phyloP scores from a whole-genome alignment of 148 eudicot species.

The Persicaria tinctoria region DNA sequence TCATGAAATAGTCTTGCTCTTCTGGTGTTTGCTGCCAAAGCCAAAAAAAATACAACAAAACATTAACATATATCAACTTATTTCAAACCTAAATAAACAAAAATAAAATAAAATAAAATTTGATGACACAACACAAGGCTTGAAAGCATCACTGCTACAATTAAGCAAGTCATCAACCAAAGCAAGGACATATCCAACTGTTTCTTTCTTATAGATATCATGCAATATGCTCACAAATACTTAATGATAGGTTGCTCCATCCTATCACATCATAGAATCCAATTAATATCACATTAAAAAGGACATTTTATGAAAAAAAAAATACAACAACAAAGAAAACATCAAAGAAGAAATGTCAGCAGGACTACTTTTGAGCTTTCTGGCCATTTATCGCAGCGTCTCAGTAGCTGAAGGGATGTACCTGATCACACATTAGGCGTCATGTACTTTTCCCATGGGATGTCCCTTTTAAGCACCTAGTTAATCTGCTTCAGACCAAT shows the following conservation, averaged over 20 bases:
- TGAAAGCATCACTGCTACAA: slow-evolving; percentile 34
- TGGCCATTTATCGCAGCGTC: slow-evolving; percentile 77
- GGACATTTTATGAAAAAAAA: neutral
- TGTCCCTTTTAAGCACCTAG: slow-evolving; percentile 83
- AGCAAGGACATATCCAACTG: slow-evolving; percentile 88
- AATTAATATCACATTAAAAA: too few relatives aligned
- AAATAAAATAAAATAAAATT: neutral
- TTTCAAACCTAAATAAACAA: neutral
- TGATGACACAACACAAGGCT: neutral
- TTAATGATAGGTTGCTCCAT: slow-evolving; percentile 80
- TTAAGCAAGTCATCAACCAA: slow-evolving; percentile 87
- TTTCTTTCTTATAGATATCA: slow-evolving; percentile 90
- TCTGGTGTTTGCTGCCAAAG: slow-evolving; percentile 81
- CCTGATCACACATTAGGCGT: slow-evolving; percentile 78
- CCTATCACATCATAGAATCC: slow-evolving; percentile 39
- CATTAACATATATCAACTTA: slow-evolving; percentile 11
- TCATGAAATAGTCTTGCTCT: slow-evolving; percentile 90
- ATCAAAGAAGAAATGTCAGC: slow-evolving; percentile 20
- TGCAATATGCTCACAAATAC: slow-evolving; percentile 79
- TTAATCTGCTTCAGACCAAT: neutral
- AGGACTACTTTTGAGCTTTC: slow-evolving; percentile 68
- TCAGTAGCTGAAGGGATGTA: slow-evolving; percentile 81
- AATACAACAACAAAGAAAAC: neutral
- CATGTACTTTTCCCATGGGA: slow-evolving; percentile 99
- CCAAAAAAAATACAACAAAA: slow-evolving; percentile 17